These are phyloP conservation scores for Plenodomus tracheiphilus DNA, from an alignment of 2,329 filamentous ascomycete genomes.

Conservation along the genomic window DNA sequence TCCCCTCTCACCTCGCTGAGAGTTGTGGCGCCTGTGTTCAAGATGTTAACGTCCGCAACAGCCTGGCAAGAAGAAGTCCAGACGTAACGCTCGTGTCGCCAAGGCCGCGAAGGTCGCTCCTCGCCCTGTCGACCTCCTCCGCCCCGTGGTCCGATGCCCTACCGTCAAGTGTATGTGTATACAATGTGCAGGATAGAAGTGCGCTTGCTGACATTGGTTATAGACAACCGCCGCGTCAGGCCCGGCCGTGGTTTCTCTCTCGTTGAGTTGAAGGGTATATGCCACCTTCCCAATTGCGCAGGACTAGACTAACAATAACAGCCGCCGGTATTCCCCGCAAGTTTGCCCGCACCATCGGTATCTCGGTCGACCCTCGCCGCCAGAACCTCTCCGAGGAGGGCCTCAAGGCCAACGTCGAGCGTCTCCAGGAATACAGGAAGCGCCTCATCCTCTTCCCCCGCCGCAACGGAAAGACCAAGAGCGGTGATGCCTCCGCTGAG, in stretches of 20 bases:
- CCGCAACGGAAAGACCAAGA: conserved; percentile 89
- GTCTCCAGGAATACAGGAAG: conserved; percentile 96
- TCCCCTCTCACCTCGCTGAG: conserved; percentile 56
- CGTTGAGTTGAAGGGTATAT: conserved; percentile 91
- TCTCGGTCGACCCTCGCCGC: conserved; percentile 92
- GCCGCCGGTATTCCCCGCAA: conserved; percentile 95
- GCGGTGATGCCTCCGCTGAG: conserved; percentile 83
- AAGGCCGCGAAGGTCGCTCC: conserved; percentile 96
- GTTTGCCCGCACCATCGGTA: conserved; percentile 93
- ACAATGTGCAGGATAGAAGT: neutral
- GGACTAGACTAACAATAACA: conserved; percentile 61
- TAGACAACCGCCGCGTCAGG: conserved; percentile 92
- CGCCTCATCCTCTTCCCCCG: conserved; percentile 97
- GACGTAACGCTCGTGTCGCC: conserved; percentile 85
- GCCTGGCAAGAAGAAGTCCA: conserved; percentile 94
- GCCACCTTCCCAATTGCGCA: neutral
- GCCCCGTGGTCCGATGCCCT: conserved; percentile 96
- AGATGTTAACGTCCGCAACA: conserved; percentile 51
- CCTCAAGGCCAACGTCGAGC: conserved; percentile 91
- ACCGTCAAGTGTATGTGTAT: conserved; percentile 72
- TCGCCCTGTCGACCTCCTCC: conserved; percentile 94
- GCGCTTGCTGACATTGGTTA: conserved; percentile 15
- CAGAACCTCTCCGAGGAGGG: conserved; percentile 97
- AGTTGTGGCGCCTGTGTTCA: conserved; percentile 56
- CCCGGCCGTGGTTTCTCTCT: conserved; percentile 97